phyloP scores from a whole-genome alignment of 2,329 filamentous ascomycete genomes.

The Cladorrhinum sp. region DNA sequence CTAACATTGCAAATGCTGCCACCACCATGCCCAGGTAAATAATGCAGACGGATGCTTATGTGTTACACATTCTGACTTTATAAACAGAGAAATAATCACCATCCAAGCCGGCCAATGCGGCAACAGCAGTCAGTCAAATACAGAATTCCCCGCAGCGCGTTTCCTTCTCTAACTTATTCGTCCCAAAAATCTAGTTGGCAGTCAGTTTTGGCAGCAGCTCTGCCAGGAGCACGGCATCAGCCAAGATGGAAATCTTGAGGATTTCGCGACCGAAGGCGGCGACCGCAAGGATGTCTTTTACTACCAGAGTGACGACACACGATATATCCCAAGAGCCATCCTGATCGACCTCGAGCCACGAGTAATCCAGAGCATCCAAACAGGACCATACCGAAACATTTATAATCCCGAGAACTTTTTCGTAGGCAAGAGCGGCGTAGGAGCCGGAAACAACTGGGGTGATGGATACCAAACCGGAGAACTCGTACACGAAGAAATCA shows the following conservation, averaged over 20 bases:
- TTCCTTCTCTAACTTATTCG: not conserved
- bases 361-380: conserved; percentile 88
- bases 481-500: conserved; percentile 88
- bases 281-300: conserved; percentile 99
- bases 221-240: conserved; percentile 98
- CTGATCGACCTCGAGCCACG: conserved; percentile 92
- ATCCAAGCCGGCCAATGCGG: conserved; percentile 98
- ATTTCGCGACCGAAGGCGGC: conserved; percentile 95
- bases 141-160: conserved; percentile 28
- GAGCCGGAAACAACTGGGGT: conserved; percentile 97
- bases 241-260: conserved; percentile 93
- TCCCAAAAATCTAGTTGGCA: conserved; percentile 66
- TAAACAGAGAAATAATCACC: conserved; percentile 90
- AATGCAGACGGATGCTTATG: not conserved
- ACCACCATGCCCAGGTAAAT: conserved; percentile 35
- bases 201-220: conserved; percentile 98
- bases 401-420: conserved; percentile 99
- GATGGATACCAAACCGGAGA: conserved; percentile 93
- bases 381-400: conserved; percentile 93
- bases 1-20: conserved; percentile 23
- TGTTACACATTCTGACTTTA: conserved; percentile 12
- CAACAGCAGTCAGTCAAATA: conserved; percentile 83
- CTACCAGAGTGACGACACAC: conserved; percentile 98
- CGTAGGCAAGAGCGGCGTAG: conserved; percentile 87
- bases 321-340: conserved; percentile 96